These are phyloP conservation scores for Crinitomyces ghanaensis DNA, from an alignment of 805 yeast species.

Conservation along the genomic window DNA sequence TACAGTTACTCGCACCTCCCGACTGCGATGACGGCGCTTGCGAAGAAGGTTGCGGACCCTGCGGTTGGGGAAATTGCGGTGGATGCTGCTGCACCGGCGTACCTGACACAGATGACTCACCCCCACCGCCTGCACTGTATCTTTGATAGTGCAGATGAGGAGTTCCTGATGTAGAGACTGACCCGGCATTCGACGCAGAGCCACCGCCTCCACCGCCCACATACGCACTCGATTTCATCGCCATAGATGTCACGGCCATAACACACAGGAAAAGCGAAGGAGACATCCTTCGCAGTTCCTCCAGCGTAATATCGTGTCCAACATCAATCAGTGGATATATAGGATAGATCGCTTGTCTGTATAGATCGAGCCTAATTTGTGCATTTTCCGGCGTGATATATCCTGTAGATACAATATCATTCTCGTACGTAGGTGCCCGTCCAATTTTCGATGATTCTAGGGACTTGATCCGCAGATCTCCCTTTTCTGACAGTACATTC, in stretches of 20 bases:
- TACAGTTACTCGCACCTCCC: too few relatives aligned
- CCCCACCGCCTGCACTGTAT: conserved; percentile 3
- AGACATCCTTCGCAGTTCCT: conserved; percentile 35
- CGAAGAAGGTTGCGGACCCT: too few relatives aligned
- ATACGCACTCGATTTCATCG: too few relatives aligned
- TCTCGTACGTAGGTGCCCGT: conserved; percentile 12
- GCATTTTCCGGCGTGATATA: conserved; percentile 53
- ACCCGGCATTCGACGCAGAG: conserved; percentile 1
- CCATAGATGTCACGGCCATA: conserved; percentile 47
- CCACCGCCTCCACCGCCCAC: conserved; percentile 23
- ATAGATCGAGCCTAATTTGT: conserved; percentile 37
- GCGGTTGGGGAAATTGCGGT: background rate
- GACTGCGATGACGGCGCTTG: too few relatives aligned
- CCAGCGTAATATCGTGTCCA: conserved; percentile 34
- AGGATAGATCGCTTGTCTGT: conserved; percentile 35
- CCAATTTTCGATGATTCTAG: conserved; percentile 7
- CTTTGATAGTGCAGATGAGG: too few relatives aligned
- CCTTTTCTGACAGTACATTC: conserved; percentile 9
- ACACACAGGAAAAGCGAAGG: conserved; percentile 58
- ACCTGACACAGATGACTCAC: too few relatives aligned
- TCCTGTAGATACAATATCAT: conserved; percentile 40
- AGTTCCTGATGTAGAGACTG: conserved; percentile 8
- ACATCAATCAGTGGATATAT: conserved; percentile 49
- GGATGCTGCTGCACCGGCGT: background rate
- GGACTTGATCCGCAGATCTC: conserved; percentile 8